Evolutionary conservation across 2,329 filamentous ascomycete genomes (phyloP).

Genomic region (Pseudocercospora fijiensis): DNA sequence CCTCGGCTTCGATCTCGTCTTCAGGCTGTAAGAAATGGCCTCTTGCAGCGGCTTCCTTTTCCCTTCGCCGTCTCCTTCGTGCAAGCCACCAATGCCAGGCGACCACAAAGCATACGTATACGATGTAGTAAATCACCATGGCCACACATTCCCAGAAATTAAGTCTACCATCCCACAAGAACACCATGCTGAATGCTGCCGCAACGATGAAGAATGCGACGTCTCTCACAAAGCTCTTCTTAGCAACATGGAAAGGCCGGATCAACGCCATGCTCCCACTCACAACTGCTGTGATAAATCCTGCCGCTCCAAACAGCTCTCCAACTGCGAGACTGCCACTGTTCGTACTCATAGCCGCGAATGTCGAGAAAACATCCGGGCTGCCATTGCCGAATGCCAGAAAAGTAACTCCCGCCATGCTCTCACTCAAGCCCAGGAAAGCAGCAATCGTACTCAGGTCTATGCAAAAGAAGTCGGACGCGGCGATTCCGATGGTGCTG

Average conservation of each 20-base stretch:
- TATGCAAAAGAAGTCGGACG: conserved; percentile 97
- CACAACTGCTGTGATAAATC: conserved; percentile 95
- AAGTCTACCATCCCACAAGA: conserved; percentile 80
- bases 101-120: conserved; percentile 87
- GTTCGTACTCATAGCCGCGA: conserved; percentile 95
- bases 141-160: conserved; percentile 82
- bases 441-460: conserved; percentile 91
- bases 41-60: conserved; percentile 69
- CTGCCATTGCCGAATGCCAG: conserved; percentile 96
- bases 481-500: conserved; percentile 94
- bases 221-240: conserved; percentile 86
- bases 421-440: conserved; percentile 90
- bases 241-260: conserved; percentile 88
- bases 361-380: conserved; percentile 96
- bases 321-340: conserved; percentile 96
- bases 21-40: conserved; percentile 67
- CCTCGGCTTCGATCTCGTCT: conserved; percentile 55
- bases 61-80: conserved; percentile 59
- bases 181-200: conserved; percentile 80
- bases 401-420: conserved; percentile 92
- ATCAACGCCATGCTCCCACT: conserved; percentile 96
- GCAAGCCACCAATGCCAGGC: conserved; percentile 86
- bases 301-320: conserved; percentile 89
- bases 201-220: conserved; percentile 89
- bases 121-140: conserved; percentile 89